Base-by-base conservation (phyloP, 139 green algal genomes). In the Closterium sp. region DNA sequence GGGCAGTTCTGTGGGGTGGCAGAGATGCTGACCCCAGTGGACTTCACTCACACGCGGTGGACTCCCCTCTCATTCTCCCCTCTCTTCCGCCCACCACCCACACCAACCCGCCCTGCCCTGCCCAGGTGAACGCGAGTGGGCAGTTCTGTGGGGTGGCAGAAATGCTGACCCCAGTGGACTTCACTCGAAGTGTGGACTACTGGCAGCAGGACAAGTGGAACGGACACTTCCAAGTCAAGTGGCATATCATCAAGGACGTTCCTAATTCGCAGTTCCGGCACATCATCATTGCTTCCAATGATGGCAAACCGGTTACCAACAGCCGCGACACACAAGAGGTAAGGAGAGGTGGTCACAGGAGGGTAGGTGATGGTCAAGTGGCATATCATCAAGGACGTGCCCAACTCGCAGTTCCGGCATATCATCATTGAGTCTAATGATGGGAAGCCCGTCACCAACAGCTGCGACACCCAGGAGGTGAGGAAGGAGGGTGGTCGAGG, bases 61-160 rank as follows among this genome's bases (percentile, higher is more conserved):
- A n/a, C 38, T 9, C 38, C 38, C 4, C 31, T 89, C 0, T 89
- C 31, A 0, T 22, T 22, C 86, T 24, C 31, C 17, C 17, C 31
- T 89, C 13, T 70, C 0, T 89, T 17, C 86, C 62, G 24, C 13
- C 62, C 17, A 2, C 27, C 50, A 6, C 62, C 62, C 62, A 27
- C 42, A 5, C 7, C 42, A 62, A 62, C 42, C 7, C 42, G 5
- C 42, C 42, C 42, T n/a, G n/a, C 29, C 19, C 31, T 27, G 0
- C 21, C 9, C 86, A 89, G 34, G 93, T 95, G 31, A 95, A 95
- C 91, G 86, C 89, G 30, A 95, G 94, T 86, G 92, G 94, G 84
- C 92, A 95, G 92, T 95, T 95, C 89, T 95, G 89, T 42, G 94
- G 94, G 24, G 94, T 95, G 29, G 94, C 94, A 22, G 89, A 95